These are phyloP conservation scores for Ramalina peruviana DNA, from an alignment of 495 filamentous ascomycete genomes.

Conservation along the genomic window DNA sequence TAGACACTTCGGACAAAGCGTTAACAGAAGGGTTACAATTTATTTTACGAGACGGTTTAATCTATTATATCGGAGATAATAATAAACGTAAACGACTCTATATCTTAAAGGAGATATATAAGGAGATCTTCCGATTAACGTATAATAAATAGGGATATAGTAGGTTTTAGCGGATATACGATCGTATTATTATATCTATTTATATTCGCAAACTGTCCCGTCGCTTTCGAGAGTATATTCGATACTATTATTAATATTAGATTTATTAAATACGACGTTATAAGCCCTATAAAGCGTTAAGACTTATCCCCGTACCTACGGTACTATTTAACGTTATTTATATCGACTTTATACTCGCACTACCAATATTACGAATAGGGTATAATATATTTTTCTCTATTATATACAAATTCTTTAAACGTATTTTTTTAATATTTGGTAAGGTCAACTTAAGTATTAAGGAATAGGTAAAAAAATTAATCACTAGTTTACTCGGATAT, in stretches of 20 bases:
- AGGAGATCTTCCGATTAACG: neutral
- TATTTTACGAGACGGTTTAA: too few species aligned
- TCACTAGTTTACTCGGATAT: too few species aligned
- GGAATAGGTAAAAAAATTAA: too few species aligned
- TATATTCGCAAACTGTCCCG: neutral
- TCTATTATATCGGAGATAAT: neutral
- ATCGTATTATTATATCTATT: neutral
- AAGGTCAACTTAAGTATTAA: neutral
- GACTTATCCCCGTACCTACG: neutral
- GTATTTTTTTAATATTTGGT: neutral
- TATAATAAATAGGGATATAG: neutral
- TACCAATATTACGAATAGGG: neutral
- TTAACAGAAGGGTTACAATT: too few species aligned
- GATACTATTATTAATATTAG: neutral
- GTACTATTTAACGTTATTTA: conserved; percentile 1
- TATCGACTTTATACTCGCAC: neutral
- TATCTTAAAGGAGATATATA: neutral
- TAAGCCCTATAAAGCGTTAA: neutral
- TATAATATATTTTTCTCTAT: neutral
- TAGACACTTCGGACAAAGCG: too few species aligned
- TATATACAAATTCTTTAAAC: neutral
- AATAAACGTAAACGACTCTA: neutral
- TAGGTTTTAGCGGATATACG: neutral
- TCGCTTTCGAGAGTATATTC: neutral
- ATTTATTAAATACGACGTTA: neutral